Evolutionary conservation across 495 filamentous ascomycete genomes (phyloP).

Genomic region (Penicillium bialowiezense): DNA sequence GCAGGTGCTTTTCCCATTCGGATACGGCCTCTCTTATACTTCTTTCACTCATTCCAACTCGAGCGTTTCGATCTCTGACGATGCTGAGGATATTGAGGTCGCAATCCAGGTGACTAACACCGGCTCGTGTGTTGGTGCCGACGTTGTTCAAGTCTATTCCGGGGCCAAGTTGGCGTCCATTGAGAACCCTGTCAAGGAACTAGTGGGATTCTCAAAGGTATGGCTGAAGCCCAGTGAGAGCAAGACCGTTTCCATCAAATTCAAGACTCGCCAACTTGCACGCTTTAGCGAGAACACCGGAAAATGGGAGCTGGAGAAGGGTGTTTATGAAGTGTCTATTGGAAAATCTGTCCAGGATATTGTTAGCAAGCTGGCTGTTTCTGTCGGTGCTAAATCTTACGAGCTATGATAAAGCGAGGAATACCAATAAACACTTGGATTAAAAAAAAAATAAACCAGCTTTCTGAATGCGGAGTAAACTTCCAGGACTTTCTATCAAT

Average conservation of each 20-base stretch:
- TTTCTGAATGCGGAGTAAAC: too few relatives aligned
- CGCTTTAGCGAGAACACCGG: neutral
- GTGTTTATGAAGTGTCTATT: constrained; percentile 4
- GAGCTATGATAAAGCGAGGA: neutral
- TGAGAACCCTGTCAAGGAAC: constrained; percentile 55
- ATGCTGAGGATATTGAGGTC: constrained; percentile 50
- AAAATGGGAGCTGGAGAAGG: constrained; percentile 1
- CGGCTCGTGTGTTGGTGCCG: constrained; percentile 60
- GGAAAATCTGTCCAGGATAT: neutral
- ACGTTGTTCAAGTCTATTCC: constrained; percentile 74
- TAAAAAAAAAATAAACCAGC: too few relatives aligned
- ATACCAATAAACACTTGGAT: too few relatives aligned
- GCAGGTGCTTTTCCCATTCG: constrained; percentile 72
- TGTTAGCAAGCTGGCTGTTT: neutral
- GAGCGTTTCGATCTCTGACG: constrained; percentile 56
- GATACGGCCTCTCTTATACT: constrained; percentile 69
- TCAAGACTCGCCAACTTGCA: constrained; percentile 34
- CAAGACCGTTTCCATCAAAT: constrained; percentile 49
- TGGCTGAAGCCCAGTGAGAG: constrained; percentile 57
- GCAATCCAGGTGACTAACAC: constrained; percentile 68
- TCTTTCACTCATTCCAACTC: neutral
- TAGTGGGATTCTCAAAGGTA: constrained; percentile 70
- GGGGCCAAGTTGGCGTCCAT: constrained; percentile 33
- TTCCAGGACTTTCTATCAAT: too few relatives aligned
- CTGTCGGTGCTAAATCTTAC: neutral